phyloP scores from a whole-genome alignment of 164 flowering plant species.

The Nymphaea thermarum region DNA sequence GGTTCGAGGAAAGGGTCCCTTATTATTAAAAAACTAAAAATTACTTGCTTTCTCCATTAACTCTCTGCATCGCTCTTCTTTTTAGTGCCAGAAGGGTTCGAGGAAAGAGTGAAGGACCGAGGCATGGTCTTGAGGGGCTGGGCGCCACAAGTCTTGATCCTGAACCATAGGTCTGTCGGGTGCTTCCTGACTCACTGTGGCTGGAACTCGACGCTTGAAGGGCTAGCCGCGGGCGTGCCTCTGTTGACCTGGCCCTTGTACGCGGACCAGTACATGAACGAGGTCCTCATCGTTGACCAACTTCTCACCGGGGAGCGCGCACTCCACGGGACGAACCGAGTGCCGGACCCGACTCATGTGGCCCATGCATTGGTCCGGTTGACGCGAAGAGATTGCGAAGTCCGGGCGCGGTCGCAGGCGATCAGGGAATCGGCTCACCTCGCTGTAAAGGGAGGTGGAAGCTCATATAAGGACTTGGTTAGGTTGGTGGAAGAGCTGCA shows the following conservation, averaged over 20 bases:
- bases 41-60: too few relatives aligned
- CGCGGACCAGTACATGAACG: conserved; percentile 17
- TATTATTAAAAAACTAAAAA: too few relatives aligned
- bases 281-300: conserved; percentile 23
- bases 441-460: conserved; percentile 8
- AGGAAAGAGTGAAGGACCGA: conserved; percentile 22
- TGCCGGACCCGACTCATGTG: conserved; percentile 6
- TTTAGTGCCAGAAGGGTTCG: conserved; percentile 18
- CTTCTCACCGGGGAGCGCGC: conserved; percentile 20
- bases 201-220: conserved; percentile 27
- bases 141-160: conserved; percentile 28
- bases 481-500: conserved; percentile 3
- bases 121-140: conserved; percentile 28
- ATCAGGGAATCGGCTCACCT: neutral
- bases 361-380: conserved; percentile 5
- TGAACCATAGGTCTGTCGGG: conserved; percentile 17
- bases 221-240: conserved; percentile 13
- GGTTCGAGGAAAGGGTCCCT: too few relatives aligned
- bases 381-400: neutral
- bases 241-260: conserved; percentile 24
- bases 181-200: conserved; percentile 27
- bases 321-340: conserved; percentile 13
- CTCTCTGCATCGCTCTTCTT: too few relatives aligned
- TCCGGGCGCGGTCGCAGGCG: conserved; percentile 5
- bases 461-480: conserved; percentile 6